These are phyloP conservation scores for Cronartium quercuum DNA, from an alignment of 1,284 basidiomycete species.

Conservation along the genomic window DNA sequence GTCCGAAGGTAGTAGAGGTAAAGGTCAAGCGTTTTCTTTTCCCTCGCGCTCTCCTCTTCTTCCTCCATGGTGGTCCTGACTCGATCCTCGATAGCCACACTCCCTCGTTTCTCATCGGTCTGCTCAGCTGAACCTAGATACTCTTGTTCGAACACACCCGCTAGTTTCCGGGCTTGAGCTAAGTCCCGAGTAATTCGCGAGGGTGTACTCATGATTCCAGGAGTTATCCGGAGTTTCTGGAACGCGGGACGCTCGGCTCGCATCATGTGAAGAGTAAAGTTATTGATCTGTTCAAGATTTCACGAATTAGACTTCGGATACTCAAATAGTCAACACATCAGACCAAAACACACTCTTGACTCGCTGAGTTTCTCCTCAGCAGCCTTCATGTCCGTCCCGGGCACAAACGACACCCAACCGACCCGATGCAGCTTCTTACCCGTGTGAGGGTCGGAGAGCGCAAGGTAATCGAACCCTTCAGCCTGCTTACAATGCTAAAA, in stretches of 20 bases:
- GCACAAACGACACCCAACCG: slow-evolving; percentile 78
- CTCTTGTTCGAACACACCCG: slow-evolving; percentile 66
- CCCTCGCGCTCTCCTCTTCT: background rate
- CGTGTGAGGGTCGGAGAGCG: slow-evolving; percentile 78
- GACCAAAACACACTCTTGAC: slow-evolving; percentile 61
- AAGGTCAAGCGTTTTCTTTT: slow-evolving; percentile 67
- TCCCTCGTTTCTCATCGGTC: slow-evolving; percentile 40
- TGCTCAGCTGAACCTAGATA: slow-evolving; percentile 50
- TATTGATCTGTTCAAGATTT: slow-evolving; percentile 66
- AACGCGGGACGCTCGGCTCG: slow-evolving; percentile 72
- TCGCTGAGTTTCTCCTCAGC: slow-evolving; percentile 69
- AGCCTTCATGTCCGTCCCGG: slow-evolving; percentile 69
- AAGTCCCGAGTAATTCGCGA: slow-evolving; percentile 72
- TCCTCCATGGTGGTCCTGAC: slow-evolving; percentile 50
- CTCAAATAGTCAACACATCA: background rate
- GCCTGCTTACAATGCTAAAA: slow-evolving; percentile 49
- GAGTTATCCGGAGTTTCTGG: slow-evolving; percentile 68
- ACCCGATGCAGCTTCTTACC: slow-evolving; percentile 85
- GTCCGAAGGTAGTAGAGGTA: slow-evolving; percentile 75
- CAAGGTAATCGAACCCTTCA: slow-evolving; percentile 61
- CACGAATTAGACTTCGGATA: too few relatives aligned
- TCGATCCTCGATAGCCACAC: slow-evolving; percentile 43
- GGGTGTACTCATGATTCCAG: slow-evolving; percentile 69
- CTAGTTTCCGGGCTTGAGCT: slow-evolving; percentile 63
- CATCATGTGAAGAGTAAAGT: slow-evolving; percentile 81